Evolutionary conservation across 805 yeast species (phyloP), one percentile per base, ranked within the genome.

Genomic region (Cyberlindnera veronae): DNA sequence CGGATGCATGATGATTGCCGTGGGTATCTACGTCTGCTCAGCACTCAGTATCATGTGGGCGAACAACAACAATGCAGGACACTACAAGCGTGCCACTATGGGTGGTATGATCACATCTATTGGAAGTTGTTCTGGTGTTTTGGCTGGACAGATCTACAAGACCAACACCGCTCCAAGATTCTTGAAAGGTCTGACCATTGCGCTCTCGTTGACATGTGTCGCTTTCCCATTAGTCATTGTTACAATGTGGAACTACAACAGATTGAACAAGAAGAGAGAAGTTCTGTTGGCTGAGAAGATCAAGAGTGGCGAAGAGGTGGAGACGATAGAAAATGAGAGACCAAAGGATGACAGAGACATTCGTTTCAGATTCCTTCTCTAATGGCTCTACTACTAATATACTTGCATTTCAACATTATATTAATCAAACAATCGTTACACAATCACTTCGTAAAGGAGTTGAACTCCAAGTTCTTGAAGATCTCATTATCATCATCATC

Each of bases 51-150:
- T 67, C 50, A 51, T 65, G 52, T 65, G 70, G 70, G 47, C 59
- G n/a, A 64, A 67, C 45, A 67, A 67, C 44, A 65, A 65, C 41
- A 60, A 55, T 27, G 68, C 67, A 15, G 67, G 67, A 28, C 66
- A 64, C 39, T 65, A 57, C 40, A 65, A 65, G 42, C 57, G 70
- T 38, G 70, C 70, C 3, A 62, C 70, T 2, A 64, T 66, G 32
- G 53, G 63, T 14, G 70, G 68, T 13, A 56, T 65, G 42, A 62
- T 61, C 31, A 49, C 66, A 15, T 58, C 65, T 13, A 48, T 62
- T 18, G 70, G 68, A 24, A 57, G 64, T 12, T 51, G 60, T 34
- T 56, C 68, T 5, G 70, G 70, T 48, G 57, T 65, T 16, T 57
- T 64, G 4, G 62, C 67, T 1, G 68, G 68, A 23, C 70, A 65